Evolutionary conservation across 2,329 filamentous ascomycete species (phyloP).

Genomic region (Lomentospora prolificans): DNA sequence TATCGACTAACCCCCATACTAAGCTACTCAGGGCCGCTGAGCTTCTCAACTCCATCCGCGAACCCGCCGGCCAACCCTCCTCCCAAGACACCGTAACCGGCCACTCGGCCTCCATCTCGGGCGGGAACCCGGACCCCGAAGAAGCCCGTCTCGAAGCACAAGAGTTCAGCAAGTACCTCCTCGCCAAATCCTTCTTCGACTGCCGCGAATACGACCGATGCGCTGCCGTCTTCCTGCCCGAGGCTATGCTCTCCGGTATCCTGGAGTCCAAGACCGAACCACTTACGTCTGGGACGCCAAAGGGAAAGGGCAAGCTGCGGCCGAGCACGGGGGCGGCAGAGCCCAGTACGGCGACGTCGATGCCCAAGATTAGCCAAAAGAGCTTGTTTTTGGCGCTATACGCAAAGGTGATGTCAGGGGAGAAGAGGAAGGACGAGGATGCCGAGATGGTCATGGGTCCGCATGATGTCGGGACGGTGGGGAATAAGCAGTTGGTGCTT

Average conservation of each 20-base stretch:
- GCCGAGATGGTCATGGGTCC: slow-evolving; percentile 96
- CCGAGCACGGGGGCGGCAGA: slow-evolving; percentile 10
- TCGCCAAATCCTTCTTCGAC: slow-evolving; percentile 92
- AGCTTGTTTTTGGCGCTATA: slow-evolving; percentile 88
- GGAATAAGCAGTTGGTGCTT: slow-evolving; percentile 74
- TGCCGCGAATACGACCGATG: slow-evolving; percentile 92
- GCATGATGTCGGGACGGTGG: slow-evolving; percentile 72
- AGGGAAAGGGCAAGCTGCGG: slow-evolving; percentile 54
- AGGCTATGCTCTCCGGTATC: slow-evolving; percentile 61
- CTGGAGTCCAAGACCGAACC: slow-evolving; percentile 38
- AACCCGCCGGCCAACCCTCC: slow-evolving; percentile 38
- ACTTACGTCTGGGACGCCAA: slow-evolving; percentile 28
- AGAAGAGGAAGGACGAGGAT: slow-evolving; percentile 94
- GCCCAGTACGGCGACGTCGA: slow-evolving; percentile 11
- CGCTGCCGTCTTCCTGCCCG: slow-evolving; percentile 78
- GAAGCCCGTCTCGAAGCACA: slow-evolving; percentile 68
- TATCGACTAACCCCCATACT: slow-evolving; percentile 4
- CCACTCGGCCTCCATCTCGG: slow-evolving; percentile 37
- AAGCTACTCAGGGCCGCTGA: slow-evolving; percentile 68
- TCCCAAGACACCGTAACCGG: slow-evolving; percentile 20
- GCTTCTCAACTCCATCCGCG: slow-evolving; percentile 73
- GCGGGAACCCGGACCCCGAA: slow-evolving; percentile 53
- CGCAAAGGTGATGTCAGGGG: slow-evolving; percentile 83
- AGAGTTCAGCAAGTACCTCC: slow-evolving; percentile 73
- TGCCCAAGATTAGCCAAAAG: slow-evolving; percentile 70